Evolutionary conservation across 2,329 filamentous ascomycete genomes (phyloP), one percentile per base, ranked within the genome.

Genomic region (Colletotrichum somersetense): DNA sequence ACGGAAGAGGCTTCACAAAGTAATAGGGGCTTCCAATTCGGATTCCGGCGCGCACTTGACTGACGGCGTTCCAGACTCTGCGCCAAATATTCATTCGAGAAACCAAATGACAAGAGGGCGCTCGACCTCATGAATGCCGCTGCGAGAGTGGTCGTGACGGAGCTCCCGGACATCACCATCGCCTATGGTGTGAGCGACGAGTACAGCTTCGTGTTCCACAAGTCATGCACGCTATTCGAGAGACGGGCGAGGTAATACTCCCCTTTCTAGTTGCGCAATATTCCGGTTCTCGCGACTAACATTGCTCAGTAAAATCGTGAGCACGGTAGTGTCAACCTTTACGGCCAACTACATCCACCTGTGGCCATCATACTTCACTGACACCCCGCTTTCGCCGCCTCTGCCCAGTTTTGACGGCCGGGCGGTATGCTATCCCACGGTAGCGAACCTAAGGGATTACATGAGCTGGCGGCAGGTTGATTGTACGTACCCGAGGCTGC

Each of bases 401-500:
- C 84, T 97, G 16, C 96, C 96, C 0, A 96, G 92, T 7, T 99
- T 99, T 79, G 96, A 99, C 81, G 96, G 95, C 0, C 88, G 96
- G 62, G 95, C 95, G 20, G 95, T 99, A 4, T 91, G 92, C 79
- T 99, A 98, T 82, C 96, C 96, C 0, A 93, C 89, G 67, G 87
- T 92, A 8, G 87, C 89, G 77, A 97, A 97, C 80, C 82, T 99
- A 75, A 88, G 95, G 35, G 96, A 99, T 83, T 99, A 99, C 81
- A 90, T 99, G 87, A 95, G 93, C 79, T 99, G 96, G 96, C 89
- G 96, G 76, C 96, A 99, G 82, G 96, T 93, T 55, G 96, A 99
- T 81, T 98, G 96, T 96, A 80, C 81, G 91, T 82, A 23, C 20
- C 23, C 14, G 26, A 12, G n/a, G 12, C 33, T 11, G 20, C n/a